Evolutionary conservation across 768 basidiomycete genomes (phyloP).

Genomic region (Albatrellus ellisii): DNA sequence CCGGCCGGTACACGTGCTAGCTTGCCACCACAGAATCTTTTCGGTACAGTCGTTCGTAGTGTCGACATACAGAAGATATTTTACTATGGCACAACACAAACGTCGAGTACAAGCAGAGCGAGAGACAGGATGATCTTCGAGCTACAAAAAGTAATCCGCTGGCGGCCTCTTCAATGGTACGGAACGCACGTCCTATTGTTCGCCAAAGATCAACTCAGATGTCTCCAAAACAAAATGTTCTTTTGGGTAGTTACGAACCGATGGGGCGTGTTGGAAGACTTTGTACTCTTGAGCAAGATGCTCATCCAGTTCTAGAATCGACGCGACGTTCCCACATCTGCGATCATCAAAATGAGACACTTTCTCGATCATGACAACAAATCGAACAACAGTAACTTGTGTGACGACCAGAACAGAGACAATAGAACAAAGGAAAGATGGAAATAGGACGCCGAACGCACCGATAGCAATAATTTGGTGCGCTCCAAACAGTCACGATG

Average conservation of each 20-base stretch:
- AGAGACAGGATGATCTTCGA: background rate
- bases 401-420: too few relatives aligned
- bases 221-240: background rate
- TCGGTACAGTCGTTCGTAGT: too few relatives aligned
- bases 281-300: constrained; percentile 90
- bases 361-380: too few relatives aligned
- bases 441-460: constrained; percentile 26
- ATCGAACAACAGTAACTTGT: too few relatives aligned
- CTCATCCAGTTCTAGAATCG: constrained; percentile 90
- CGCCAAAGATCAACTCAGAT: background rate
- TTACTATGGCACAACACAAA: background rate
- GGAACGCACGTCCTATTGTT: constrained; percentile 60
- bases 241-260: constrained; percentile 34
- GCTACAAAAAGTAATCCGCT: constrained; percentile 73
- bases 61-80: too few relatives aligned
- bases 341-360: constrained; percentile 2
- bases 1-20: too few relatives aligned
- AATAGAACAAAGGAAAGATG: background rate
- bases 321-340: constrained; percentile 94
- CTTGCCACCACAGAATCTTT: too few relatives aligned
- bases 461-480: constrained; percentile 98
- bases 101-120: background rate
- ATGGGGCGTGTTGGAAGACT: constrained; percentile 83
- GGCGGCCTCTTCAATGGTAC: constrained; percentile 77
- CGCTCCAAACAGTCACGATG: constrained; percentile 97